Base-by-base conservation (phyloP, 805 yeast species). In the Saturnispora saitoi region DNA sequence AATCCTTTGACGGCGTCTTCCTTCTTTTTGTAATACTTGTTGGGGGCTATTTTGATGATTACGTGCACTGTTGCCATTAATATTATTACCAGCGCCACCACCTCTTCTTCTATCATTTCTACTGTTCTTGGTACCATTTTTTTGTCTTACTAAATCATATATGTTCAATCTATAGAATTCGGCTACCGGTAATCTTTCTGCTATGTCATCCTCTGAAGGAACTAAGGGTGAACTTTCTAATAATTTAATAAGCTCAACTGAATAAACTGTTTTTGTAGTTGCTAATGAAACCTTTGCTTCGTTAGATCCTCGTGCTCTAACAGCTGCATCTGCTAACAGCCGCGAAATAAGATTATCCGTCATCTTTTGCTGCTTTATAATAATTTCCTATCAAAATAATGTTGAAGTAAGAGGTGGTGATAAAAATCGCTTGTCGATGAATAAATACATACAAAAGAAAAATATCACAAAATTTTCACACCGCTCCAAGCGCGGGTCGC, bases 101-200 rank as follows among this genome's bases (percentile, higher is more conserved):
- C 43, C 48, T 15, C 30, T 26, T 17, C 42, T 42, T 8, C 12
- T 40, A 20, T 40, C 32, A 17, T 19, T 38, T 6, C 34, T 32
- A 28, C 29, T n/a, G 14, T 40, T 30, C 24, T 32, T 32, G 8
- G 19, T 22, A 17, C 26, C 24, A 9, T 31, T 28, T 15, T 34
- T 34, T 11, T 34, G 38, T 15, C 38, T 34, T 4, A 34, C 38
- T 19, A 31, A 15, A 17, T 9, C 42, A 7, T 19, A 19, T 4
- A 31, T 45, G 52, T 65, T 67, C 47, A 69, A 57, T 51, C 76
- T 69, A 76, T 80, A 79, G 55, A 78, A 79, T 15, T 69, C 64
- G 47, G 61, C 64, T 32, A 67, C 73, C 3, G 83, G 82, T 47
- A 78, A 65, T 22, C 58, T 51, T 10, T 41, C 32, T 4, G 9